Evolutionary conservation across 768 basidiomycete genomes (phyloP), one percentile per base, ranked within the genome.

Genomic region (Russula emetica): DNA sequence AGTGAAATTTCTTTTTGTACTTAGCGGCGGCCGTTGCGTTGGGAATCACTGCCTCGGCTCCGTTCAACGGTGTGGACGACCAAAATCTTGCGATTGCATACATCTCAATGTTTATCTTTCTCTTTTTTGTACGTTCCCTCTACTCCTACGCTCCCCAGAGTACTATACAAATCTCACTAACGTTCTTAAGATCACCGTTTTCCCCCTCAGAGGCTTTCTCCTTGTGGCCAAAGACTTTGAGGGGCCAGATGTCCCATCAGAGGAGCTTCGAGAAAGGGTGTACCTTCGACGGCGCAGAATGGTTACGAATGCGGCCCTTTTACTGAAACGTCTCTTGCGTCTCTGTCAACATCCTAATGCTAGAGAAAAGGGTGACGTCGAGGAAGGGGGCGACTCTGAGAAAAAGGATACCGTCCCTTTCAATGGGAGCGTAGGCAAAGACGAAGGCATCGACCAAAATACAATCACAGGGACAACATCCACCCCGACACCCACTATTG

Each of bases 51-150:
- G 81, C 79, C 2, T 73, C 80, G 0, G 75, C 82, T 0, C 89
- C 88, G 0, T 92, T 91, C 74, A 79, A 78, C n/a, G 82, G 81
- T 5, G 68, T 76, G 2, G 58, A 70, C 0, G 90, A 89, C 63
- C 79, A 85, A 67, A 81, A 81, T 58, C 73, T 90, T 16, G 80
- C 85, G 0, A 79, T 90, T 26, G 86, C 86, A 0, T 90, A 89
- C 69, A 80, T 88, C 20, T 79, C 86, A 3, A 81, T 78, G 3
- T 83, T 88, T 66, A 74, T 84, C 14, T 76, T 88, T 16, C 76
- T 88, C 0, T 88, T 83, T 69, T 76, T 80, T 69, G 83, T 88
- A 66, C 53, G 78, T 74, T 20, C 7, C 16, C n/a, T 28, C 22
- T 36, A 16, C 60, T 18, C 11, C 8, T 22, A 11, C 49, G 8